Base-by-base conservation (phyloP, 2,329 filamentous ascomycete species). In the Apiospora hydei region DNA sequence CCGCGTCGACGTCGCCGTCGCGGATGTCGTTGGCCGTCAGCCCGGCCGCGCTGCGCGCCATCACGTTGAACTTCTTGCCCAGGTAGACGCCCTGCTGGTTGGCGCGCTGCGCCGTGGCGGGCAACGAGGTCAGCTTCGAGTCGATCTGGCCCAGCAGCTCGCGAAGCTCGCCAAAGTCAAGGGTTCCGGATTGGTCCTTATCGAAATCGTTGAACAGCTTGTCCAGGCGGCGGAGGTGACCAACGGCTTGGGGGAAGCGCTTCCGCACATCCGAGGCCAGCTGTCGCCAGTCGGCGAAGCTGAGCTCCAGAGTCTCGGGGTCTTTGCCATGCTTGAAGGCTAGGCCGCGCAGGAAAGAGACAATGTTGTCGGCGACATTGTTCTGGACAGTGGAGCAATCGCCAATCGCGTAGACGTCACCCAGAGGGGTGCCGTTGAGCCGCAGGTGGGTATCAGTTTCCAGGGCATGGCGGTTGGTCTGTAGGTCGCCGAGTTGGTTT, bases 301-400 rank as follows among this genome's bases (percentile, higher is more conserved):
- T 92, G 49, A 99, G 89, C 61, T 96, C 91, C 72, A 98, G 88
- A n/a, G 91, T 93, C 81, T 97, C 91, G 0, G 96, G 96, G 78
- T 98, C 93, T 78, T 93, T 93, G 80, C 95, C 96, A 75, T 93
- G 94, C 82, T 98, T 96, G 91, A 93, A 98, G 13, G 96, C 95
- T 2, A 97, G 88, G 21, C 91, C 94, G 73, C 95, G 94, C 14
- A 99, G 88, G 84, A 98, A 99, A 26, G 90, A 92, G 67, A 98
- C 88, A 77, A 99, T 92, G 83, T 98, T 92, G 79, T 97, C 94
- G 3, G 95, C 94, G 1, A 98, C 88, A 77, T 99, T 99, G 85
- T 99, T 99, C 80, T 99, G 97, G 0, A 99, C 96, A 0, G 97
- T 99, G 8, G 94, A 88, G 84, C 96, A 98, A 83, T 99, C 96